Conservation (phyloP, 768 basidiomycete species). For the Porphyrellus cyaneotinctus region DNA sequence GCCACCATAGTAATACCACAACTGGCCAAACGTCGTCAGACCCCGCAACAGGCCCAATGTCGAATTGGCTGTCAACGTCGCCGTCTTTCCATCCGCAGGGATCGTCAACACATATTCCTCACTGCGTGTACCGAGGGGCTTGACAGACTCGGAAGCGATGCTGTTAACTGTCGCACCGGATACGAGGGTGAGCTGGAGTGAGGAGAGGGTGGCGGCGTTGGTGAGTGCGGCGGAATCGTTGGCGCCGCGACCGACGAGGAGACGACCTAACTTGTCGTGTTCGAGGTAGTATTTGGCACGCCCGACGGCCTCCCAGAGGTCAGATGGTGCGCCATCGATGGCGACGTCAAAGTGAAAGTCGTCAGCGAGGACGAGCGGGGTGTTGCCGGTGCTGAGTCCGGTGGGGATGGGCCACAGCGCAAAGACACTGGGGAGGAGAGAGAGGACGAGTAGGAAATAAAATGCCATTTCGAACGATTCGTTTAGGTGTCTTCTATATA, state of each 20-base stretch:
- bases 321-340: conserved; percentile 25
- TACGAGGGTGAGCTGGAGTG: conserved; percentile 27
- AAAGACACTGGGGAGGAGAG: conserved; percentile 7
- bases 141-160: conserved; percentile 36
- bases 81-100: conserved; percentile 34
- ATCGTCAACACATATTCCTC: conserved; percentile 45
- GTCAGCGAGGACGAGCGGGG: conserved; percentile 22
- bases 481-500: no score
- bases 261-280: conserved; percentile 36
- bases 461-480: conserved; percentile 6
- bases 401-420: conserved; percentile 35
- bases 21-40: conserved; percentile 50
- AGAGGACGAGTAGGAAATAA: conserved; percentile 5
- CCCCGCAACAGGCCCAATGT: conserved; percentile 52
- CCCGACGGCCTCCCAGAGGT: conserved; percentile 33
- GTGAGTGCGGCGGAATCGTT: conserved; percentile 28
- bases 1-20: conserved; percentile 42
- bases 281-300: conserved; percentile 30
- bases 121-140: conserved; percentile 33
- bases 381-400: conserved; percentile 19
- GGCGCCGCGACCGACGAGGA: conserved; percentile 39
- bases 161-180: conserved; percentile 14
- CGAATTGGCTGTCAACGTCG: conserved; percentile 40
- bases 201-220: conserved; percentile 23
- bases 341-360: conserved; percentile 30